Percentiles rank a stretch among this genome's conserved stretches.
Evolutionary conservation across 106 monocot genomes (phyloP).

Genomic region (Triglochin maritima): DNA sequence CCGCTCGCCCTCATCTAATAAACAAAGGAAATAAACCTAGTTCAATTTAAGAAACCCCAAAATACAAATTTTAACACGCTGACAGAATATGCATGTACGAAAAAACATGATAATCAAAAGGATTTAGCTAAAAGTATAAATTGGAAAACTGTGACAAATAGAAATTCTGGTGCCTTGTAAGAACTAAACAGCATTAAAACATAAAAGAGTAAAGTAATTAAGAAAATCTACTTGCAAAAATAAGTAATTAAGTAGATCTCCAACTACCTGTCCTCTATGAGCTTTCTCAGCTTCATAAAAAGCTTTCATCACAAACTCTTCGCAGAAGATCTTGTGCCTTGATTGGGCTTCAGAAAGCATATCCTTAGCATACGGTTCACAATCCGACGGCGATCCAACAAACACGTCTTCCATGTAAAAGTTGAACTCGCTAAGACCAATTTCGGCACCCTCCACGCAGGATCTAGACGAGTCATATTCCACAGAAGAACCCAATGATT

Average conservation of each 20-base stretch:
- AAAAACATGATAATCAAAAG: too few species aligned
- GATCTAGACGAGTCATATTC: constrained; percentile 45
- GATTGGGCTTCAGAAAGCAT: constrained; percentile 53
- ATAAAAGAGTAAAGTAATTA: too few species aligned
- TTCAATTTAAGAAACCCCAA: too few species aligned
- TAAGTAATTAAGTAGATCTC: too few species aligned
- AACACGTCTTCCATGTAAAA: constrained; percentile 27
- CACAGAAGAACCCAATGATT: constrained; percentile 57
- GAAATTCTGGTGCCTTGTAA: too few species aligned
- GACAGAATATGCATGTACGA: too few species aligned
- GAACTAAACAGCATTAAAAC: too few species aligned
- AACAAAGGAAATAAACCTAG: too few species aligned
- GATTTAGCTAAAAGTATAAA: too few species aligned
- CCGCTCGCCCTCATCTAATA: constrained; percentile 75
- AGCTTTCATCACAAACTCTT: constrained; percentile 70
- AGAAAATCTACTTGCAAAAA: too few species aligned
- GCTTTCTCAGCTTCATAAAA: constrained; percentile 84
- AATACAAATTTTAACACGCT: too few species aligned
- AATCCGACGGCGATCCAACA: constrained; percentile 5
- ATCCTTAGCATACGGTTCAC: constrained; percentile 38
- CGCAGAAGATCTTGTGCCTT: constrained; percentile 63
- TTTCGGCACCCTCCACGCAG: neutral
- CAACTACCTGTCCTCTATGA: constrained; percentile 74
- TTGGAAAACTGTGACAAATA: too few species aligned
- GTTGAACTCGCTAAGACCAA: constrained; percentile 21